A percentile compares a stretch with the other conserved stretches of the same genome.
These are phyloP conservation scores for Exophiala oligosperma DNA, from an alignment of 2,329 filamentous ascomycete genomes.

Conservation along the genomic window DNA sequence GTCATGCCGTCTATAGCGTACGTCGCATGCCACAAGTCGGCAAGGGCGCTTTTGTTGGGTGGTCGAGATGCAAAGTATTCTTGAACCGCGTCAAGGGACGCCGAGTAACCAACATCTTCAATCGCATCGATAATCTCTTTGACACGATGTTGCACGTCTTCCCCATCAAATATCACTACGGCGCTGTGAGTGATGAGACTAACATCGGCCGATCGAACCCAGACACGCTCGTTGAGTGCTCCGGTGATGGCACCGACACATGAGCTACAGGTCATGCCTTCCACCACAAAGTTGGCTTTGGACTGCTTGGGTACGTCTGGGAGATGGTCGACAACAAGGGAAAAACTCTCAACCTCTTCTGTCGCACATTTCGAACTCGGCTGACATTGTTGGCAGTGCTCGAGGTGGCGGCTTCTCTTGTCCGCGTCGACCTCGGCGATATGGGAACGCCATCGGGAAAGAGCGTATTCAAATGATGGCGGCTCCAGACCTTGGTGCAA, in stretches of 20 bases:
- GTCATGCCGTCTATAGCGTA: background rate
- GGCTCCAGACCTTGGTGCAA: slow-evolving; percentile 7
- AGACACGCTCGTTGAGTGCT: slow-evolving; percentile 58
- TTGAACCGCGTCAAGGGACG: slow-evolving; percentile 39
- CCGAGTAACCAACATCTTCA: slow-evolving; percentile 50
- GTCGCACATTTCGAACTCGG: background rate
- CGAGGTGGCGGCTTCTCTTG: slow-evolving; percentile 5
- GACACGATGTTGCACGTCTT: slow-evolving; percentile 46
- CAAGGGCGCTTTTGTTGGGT: slow-evolving; percentile 7
- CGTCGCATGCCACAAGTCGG: slow-evolving; percentile 4
- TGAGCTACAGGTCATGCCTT: slow-evolving; percentile 72
- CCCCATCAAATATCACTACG: slow-evolving; percentile 52
- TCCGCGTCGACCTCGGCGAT: slow-evolving; percentile 2
- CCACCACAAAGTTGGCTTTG: slow-evolving; percentile 40
- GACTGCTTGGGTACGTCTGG: slow-evolving; percentile 1
- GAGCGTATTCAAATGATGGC: slow-evolving; percentile 2
- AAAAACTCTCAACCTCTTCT: background rate
- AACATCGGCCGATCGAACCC: slow-evolving; percentile 59
- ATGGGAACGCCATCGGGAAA: slow-evolving; percentile 8
- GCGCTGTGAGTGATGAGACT: slow-evolving; percentile 69
- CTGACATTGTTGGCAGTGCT: slow-evolving; percentile 1
- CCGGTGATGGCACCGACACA: slow-evolving; percentile 66
- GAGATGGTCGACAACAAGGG: slow-evolving; percentile 4
- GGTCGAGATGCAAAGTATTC: background rate
- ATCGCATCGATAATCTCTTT: slow-evolving; percentile 48